Conservation (phyloP, 805 yeast species). For the Wickerhamomyces xylosicus region DNA sequence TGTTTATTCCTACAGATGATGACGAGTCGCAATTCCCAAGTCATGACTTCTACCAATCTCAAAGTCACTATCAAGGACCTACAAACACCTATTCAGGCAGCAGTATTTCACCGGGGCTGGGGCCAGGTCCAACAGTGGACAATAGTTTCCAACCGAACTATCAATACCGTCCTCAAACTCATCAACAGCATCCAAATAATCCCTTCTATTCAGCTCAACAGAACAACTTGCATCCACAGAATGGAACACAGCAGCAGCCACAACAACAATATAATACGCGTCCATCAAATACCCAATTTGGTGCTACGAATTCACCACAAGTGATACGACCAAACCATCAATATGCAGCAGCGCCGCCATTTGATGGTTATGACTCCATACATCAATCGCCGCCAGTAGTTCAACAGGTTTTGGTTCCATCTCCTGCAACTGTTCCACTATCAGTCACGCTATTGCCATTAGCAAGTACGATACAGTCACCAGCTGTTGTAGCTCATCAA, state of each 20-base stretch:
- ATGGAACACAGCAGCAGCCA: too few relatives aligned
- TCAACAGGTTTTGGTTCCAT: not conserved
- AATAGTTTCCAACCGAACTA: too few relatives aligned
- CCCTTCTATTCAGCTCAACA: too few relatives aligned
- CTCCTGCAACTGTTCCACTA: too few relatives aligned
- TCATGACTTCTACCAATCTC: not conserved
- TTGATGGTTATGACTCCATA: too few relatives aligned
- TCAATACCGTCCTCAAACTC: not conserved
- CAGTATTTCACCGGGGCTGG: too few relatives aligned
- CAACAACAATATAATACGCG: too few relatives aligned
- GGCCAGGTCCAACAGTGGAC: too few relatives aligned
- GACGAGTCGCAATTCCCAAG: not conserved
- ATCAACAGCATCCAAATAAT: not conserved
- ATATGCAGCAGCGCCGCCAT: not conserved
- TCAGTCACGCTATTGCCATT: not conserved
- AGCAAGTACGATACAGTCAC: not conserved
- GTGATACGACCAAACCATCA: too few relatives aligned
- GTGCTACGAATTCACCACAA: too few relatives aligned
- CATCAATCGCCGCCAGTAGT: not conserved
- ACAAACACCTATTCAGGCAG: not conserved
- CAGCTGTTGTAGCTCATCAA: not conserved
- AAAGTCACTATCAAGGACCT: not conserved
- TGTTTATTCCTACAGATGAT: not conserved
- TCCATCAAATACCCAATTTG: too few relatives aligned
- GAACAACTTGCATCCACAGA: too few relatives aligned